Base-by-base conservation (phyloP, 345 rosid genomes). In the Acer saccharum region DNA sequence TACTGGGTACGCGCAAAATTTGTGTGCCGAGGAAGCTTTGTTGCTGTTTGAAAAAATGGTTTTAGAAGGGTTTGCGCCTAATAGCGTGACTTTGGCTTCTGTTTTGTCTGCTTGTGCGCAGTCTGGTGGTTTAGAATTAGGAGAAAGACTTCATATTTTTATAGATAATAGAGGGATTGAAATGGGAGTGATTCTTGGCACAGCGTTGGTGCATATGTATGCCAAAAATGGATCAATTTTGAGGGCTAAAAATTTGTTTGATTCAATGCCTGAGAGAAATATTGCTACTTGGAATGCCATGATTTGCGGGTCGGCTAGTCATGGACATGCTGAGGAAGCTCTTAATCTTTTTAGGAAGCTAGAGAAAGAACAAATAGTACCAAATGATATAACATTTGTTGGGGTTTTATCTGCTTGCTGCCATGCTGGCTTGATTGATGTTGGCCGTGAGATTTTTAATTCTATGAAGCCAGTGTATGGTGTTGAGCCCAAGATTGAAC, bases 191-290 rank as follows among this genome's bases (percentile, higher is more conserved):
- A 73, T 81, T 73, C 48, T 81, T 50, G 76, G 81, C 65, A 81
- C 78, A 2, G 84, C 81, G 8, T 69, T 81, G 71, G 81, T 81
- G 71, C 81, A 77, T 27, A 77, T 81, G 84, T 81, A 77, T 20
- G 63, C 81, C 7, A 81, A 54, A 16, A 81, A 73, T 69, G 84
- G 84, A 54, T 63, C 39, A 25, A 64, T 81, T 12, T 54, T 4
- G 10, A 43, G 18, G 75, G 84, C 84, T 11, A 77, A 25, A 62
- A 16, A 29, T n/a, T 14, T 81, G 76, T 81, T 81, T 27, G 75
- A 69, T 60, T 66, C 54, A 50, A 81, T 81, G 78, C 57, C 74
- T 1, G 75, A 77, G 32, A 77, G 67, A 63, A 81, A 77, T 69
- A 41, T 68, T 77, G 78, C 81, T 46, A 81, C 78, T 70, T 81